Evolutionary conservation across 2,329 filamentous ascomycete genomes (phyloP), one percentile per base, ranked within the genome.

Genomic region (Sarocladium oryzae): DNA sequence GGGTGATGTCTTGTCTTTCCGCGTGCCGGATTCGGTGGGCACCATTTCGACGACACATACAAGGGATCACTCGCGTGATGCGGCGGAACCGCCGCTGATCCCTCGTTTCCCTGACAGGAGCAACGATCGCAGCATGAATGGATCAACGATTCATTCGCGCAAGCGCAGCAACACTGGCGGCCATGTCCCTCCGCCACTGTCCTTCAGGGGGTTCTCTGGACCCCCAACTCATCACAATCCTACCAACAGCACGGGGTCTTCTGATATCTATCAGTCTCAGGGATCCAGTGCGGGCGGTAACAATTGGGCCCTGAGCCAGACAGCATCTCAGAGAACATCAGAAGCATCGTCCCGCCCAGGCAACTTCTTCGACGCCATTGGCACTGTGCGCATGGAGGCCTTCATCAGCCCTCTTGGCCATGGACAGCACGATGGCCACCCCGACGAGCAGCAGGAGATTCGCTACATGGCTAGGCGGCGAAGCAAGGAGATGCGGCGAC

Each of bases 321-420:
- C 62, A 41, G 63, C 67, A 2, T 78, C 76, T 4, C 70, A 74
- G 54, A 71, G 76, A n/a, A 77, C 76, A 2, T 79, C 77, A 0
- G 78, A 82, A 54, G 75, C 76, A 2, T 81, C 77, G 1, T 78
- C 75, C 9, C 65, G 69, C 5, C 69, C 72, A 1, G 18, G 46
- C 20, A 82, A 83, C 65, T 91, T 93, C 70, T 93, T 93, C 62
- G 90, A 95, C 59, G 87, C 87, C 1, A 85, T 95, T 53, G 90
- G 91, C 1, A 97, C 91, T 2, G 83, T 97, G 43, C 83, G 93
- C 24, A 97, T 99, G 92, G 92, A 97, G 67, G 93, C 93, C 0
- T 99, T 97, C 66, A 95, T 99, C 58, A 82, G 75, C 58, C 82
- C 82, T 0, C 65, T 84, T 10, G 72, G 78, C 1, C 72, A 75